Evolutionary conservation across 2,329 filamentous ascomycete species (phyloP).

Genomic region (Hypoxylon sp.): DNA sequence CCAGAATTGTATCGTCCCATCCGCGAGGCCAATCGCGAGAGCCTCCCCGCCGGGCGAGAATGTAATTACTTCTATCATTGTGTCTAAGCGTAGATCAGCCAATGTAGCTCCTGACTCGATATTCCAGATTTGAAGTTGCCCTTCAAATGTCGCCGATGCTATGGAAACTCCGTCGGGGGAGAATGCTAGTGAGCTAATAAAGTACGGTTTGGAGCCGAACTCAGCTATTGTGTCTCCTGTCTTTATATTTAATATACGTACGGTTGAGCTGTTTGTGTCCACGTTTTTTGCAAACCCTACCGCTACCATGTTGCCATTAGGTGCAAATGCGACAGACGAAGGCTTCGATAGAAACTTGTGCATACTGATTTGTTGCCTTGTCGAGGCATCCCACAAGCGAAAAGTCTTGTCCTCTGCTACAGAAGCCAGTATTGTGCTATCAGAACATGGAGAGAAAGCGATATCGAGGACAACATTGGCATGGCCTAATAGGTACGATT

Average conservation of each 20-base stretch:
- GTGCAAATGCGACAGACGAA: slow-evolving; percentile 2
- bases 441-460: slow-evolving; percentile 2
- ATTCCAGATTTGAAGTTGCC: not conserved
- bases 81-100: not conserved
- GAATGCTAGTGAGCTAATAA: slow-evolving; percentile 3
- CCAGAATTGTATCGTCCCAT: not conserved
- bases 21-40: not conserved
- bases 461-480: not conserved
- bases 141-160: not conserved
- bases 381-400: slow-evolving; percentile 11
- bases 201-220: too few relatives aligned
- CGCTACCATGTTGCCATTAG: slow-evolving; percentile 2
- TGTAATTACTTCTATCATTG: not conserved
- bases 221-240: not conserved
- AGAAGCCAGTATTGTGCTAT: not conserved
- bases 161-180: slow-evolving; percentile 6
- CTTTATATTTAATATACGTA: slow-evolving; percentile 7
- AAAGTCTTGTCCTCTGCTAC: not conserved
- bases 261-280: too few relatives aligned
- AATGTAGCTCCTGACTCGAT: slow-evolving; percentile 1
- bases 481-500: not conserved
- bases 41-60: slow-evolving; percentile 6
- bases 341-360: not conserved
- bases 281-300: not conserved
- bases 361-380: not conserved